Base-by-base conservation (phyloP, 164 flowering plant species). In the Hamamelis virginiana region DNA sequence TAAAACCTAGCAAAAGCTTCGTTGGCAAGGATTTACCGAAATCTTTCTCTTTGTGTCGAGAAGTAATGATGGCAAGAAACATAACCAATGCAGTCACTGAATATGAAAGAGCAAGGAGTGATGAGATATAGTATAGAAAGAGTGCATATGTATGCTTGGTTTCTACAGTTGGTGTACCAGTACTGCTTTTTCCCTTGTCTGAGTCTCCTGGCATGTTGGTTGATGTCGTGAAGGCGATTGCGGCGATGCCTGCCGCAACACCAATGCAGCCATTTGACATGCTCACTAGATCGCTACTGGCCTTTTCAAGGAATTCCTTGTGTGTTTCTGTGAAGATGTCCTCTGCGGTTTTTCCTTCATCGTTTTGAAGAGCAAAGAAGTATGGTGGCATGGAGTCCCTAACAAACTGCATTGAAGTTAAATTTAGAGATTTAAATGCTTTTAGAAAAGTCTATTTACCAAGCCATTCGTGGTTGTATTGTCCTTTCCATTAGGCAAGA, bases 21-120 rank as follows among this genome's bases (percentile, higher is more conserved):
- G 33, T 15, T 0, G 78, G 77, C 63, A 77, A 43, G 11, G 59
- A 47, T 15, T 4, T 18, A 0, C 16, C 61, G 22, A 74, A 77
- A n/a, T 72, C 81, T 23, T 43, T 62, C 28, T 68, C 71, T 58
- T 71, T 61, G 69, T 51, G 19, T 3, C 78, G 59, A 4, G 77
- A 76, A 0, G 76, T 76, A 21, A 76, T 69, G 16, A 80, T 74
- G 8, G 77, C 11, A 1, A 79, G 69, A 62, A 79, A 79, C 62
- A 79, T 48, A 12, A 76, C 44, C 13, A 73, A 4, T 0, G 77
- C 9, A 0, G 77, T 76, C 9, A 73, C 66, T 0, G 82, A 79
- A 69, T 48, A 74, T 69, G 65, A 68, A 26, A 80, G 75, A 1
- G 77, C 80, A 0, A 71, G 25, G 1, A 74, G 58, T 0, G 78